Conservation (phyloP, 805 yeast genomes). For the Metschnikowia anglica region DNA sequence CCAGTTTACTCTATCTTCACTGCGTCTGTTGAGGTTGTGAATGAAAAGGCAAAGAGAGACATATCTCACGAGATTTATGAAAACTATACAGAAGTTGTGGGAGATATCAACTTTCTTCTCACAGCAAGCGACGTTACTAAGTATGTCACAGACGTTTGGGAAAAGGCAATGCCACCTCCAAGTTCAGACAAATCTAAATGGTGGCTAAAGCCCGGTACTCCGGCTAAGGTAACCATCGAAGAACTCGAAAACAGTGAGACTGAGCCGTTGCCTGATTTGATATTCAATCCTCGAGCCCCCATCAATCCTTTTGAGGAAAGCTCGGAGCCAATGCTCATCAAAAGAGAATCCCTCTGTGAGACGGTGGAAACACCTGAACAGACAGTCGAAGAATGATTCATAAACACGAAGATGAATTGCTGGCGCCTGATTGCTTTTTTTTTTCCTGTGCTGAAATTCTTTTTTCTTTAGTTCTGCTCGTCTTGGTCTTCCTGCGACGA, state of each 20-base stretch:
- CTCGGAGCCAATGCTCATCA: slow-evolving; percentile 53
- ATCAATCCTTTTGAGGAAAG: slow-evolving; percentile 69
- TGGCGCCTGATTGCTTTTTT: too few species aligned
- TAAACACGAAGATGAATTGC: too few species aligned
- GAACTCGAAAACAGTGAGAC: slow-evolving; percentile 37
- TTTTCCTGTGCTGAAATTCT: background rate
- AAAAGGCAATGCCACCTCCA: slow-evolving; percentile 75
- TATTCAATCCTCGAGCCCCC: slow-evolving; percentile 68
- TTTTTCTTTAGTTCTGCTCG: background rate
- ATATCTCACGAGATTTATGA: slow-evolving; percentile 61
- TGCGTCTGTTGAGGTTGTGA: slow-evolving; percentile 62
- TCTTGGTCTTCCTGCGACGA: background rate
- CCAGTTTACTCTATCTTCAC: slow-evolving; percentile 78
- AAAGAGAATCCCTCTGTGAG: slow-evolving; percentile 19
- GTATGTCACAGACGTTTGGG: slow-evolving; percentile 29
- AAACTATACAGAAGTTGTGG: slow-evolving; percentile 48
- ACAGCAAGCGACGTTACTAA: slow-evolving; percentile 27
- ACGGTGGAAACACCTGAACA: slow-evolving; percentile 5
- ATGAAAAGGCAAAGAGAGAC: slow-evolving; percentile 56
- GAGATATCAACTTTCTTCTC: slow-evolving; percentile 40
- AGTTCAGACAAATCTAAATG: slow-evolving; percentile 79
- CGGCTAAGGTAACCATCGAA: slow-evolving; percentile 63
- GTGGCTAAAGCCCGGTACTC: slow-evolving; percentile 85
- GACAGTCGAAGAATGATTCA: background rate
- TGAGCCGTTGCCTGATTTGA: slow-evolving; percentile 19